Percentiles rank a stretch among this genome's conserved stretches.
phyloP scores from a whole-genome alignment of 1,284 basidiomycete genomes.

The Irpex lacteus region DNA sequence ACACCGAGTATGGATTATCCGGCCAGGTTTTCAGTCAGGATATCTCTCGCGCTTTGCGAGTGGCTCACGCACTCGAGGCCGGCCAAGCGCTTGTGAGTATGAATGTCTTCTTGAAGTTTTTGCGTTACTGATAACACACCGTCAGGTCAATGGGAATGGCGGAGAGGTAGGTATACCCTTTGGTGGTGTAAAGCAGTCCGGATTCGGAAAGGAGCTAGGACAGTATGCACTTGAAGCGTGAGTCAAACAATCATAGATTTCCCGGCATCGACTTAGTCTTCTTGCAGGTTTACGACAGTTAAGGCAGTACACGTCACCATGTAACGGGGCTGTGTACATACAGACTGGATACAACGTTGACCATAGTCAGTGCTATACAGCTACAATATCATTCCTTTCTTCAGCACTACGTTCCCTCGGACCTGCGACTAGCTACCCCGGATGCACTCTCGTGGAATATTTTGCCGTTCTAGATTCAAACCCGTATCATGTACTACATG shows the following conservation, averaged over 20 bases:
- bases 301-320: constrained; percentile 8
- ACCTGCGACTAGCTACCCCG: too few relatives aligned
- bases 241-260: background rate
- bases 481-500: too few relatives aligned
- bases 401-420: too few relatives aligned
- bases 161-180: constrained; percentile 1
- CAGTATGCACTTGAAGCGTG: constrained; percentile 12
- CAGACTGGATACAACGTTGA: background rate
- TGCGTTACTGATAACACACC: constrained; percentile 25
- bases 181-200: constrained; percentile 12
- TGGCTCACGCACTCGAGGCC: constrained; percentile 77
- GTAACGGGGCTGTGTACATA: background rate
- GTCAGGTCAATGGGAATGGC: constrained; percentile 5
- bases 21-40: constrained; percentile 83
- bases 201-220: constrained; percentile 9
- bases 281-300: constrained; percentile 6
- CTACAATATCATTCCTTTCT: too few relatives aligned
- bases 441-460: too few relatives aligned
- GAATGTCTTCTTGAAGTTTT: background rate
- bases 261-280: background rate
- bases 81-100: constrained; percentile 70
- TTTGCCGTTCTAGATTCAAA: too few relatives aligned
- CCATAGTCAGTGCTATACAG: background rate
- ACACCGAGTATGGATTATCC: constrained; percentile 77
- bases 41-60: constrained; percentile 70